Evolutionary conservation across 1,284 basidiomycete species (phyloP), one percentile per base, ranked within the genome.

Genomic region (Stygiomarasmius scandens): DNA sequence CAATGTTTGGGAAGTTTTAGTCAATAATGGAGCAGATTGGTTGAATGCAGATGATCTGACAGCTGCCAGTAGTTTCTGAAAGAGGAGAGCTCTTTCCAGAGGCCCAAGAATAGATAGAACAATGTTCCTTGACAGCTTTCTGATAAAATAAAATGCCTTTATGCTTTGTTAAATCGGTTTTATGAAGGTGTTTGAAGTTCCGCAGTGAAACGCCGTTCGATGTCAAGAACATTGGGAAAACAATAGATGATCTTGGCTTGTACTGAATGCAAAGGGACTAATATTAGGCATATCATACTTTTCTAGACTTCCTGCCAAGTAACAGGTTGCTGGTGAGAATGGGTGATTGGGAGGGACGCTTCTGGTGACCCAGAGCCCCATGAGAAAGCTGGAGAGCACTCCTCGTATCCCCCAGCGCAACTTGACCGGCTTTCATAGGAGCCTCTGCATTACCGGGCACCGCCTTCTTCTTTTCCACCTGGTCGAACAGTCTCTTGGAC

Each of bases 41-140:
- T 62, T 83, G 58, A 83, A 85, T 60, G 81, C 77, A 14, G 82
- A 83, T 66, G 80, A 82, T 61, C 66, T 83, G 55, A 72, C 74
- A 48, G 80, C 79, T 10, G 78, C 79, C 16, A 58, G 58, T 48
- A 27, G n/a, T 12, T 58, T 58, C 25, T 58, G 44, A 58, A 49
- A 32, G 29, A 32, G 5, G 29, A 32, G 29, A 12, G 12, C 12
- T 32, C 29, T 32, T 32, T 6, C 29, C 29, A n/a, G n/a, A n/a
- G n/a, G n/a, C n/a, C n/a, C n/a, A n/a, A n/a, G n/a, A n/a, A n/a
- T n/a, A n/a, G n/a, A n/a, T n/a, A n/a, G n/a, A n/a, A n/a, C n/a
- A n/a, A n/a, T n/a, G n/a, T n/a, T n/a, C n/a, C n/a, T n/a, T n/a
- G n/a, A n/a, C n/a, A n/a, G n/a, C n/a, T n/a, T n/a, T n/a, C n/a